Evolutionary conservation across 1,139 yeast species (phyloP).

Genomic region (Candida pseudocylindracea): DNA sequence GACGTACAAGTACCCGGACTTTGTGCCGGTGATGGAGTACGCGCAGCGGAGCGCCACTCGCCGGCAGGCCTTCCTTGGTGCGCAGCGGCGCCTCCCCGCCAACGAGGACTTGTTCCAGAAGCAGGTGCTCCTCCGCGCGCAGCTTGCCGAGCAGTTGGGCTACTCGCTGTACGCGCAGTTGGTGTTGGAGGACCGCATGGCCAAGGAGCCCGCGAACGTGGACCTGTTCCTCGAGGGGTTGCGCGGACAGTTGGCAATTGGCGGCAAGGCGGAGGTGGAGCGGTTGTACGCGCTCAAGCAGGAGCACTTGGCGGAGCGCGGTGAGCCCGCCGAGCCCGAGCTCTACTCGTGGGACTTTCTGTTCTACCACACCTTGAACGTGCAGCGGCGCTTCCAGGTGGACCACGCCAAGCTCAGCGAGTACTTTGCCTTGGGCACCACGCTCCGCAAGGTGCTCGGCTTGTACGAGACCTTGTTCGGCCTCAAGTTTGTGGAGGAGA

Average conservation of each 20-base stretch:
- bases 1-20: conserved; percentile 66
- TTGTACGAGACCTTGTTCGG: conserved; percentile 50
- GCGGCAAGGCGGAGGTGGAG: conserved; percentile 32
- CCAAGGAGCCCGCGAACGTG: conserved; percentile 40
- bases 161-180: conserved; percentile 47
- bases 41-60: conserved; percentile 45
- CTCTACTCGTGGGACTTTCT: conserved; percentile 59
- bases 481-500: conserved; percentile 30
- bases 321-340: conserved; percentile 14
- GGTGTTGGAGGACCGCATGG: conserved; percentile 60
- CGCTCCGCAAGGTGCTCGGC: conserved; percentile 43
- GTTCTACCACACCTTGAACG: conserved; percentile 37
- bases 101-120: conserved; percentile 38
- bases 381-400: conserved; percentile 48
- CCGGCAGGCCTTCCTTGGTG: conserved; percentile 38
- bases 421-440: conserved; percentile 52
- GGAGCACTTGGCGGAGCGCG: conserved; percentile 21
- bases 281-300: conserved; percentile 28
- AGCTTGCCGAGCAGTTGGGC: conserved; percentile 41
- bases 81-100: conserved; percentile 39
- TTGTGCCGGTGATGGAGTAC: conserved; percentile 52
- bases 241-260: conserved; percentile 28
- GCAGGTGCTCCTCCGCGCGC: conserved; percentile 35
- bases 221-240: conserved; percentile 38
- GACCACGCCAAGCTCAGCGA: conserved; percentile 54